A percentile compares a stretch with the other conserved stretches of the same genome.
phyloP scores from a whole-genome alignment of 345 rosid species.

The Rhodamnia rubescens region DNA sequence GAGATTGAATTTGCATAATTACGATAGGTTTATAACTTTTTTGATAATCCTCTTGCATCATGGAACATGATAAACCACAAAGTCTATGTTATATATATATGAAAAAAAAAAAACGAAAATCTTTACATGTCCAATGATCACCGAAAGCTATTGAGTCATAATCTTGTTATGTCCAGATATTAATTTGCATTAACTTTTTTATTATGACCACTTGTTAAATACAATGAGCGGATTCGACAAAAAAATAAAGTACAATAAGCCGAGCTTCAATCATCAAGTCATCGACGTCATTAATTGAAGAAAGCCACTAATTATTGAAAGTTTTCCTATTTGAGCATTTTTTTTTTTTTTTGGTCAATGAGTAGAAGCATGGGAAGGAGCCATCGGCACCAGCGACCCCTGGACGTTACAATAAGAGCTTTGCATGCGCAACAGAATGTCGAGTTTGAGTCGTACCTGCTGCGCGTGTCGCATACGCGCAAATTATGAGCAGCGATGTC shows the following conservation, averaged over 20 bases:
- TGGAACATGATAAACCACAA: neutral
- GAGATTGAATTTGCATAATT: too few species aligned
- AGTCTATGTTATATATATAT: neutral
- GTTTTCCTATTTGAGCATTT: too few species aligned
- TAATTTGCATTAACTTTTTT: neutral
- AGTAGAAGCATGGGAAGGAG: too few species aligned
- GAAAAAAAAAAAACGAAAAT: neutral
- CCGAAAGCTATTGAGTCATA: neutral
- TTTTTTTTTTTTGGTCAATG: too few species aligned
- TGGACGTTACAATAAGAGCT: too few species aligned
- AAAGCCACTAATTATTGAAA: neutral
- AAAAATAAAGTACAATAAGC: neutral
- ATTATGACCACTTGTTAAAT: neutral
- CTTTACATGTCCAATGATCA: neutral
- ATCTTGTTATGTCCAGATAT: neutral
- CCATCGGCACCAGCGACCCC: too few species aligned
- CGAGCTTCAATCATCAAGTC: neutral
- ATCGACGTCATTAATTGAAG: neutral
- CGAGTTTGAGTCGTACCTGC: too few species aligned
- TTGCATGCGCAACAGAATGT: too few species aligned
- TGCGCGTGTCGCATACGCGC: too few species aligned
- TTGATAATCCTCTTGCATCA: too few species aligned
- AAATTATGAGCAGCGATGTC: neutral
- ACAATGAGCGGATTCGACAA: neutral
- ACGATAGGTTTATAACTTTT: too few species aligned